Conservation (phyloP, 2,329 filamentous ascomycete species). For the Corynespora cassiicola region DNA sequence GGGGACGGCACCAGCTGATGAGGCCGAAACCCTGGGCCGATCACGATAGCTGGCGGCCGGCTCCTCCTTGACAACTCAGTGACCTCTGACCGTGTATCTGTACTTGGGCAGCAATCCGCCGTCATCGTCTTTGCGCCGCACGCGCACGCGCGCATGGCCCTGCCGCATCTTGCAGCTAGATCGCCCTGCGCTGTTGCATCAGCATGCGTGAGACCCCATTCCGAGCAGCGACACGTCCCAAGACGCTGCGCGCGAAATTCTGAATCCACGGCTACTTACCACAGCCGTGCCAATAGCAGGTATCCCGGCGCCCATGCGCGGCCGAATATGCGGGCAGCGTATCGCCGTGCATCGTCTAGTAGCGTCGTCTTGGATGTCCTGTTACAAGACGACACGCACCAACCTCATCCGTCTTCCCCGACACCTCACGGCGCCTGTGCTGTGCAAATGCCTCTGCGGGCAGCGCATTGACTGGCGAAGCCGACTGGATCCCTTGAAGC, state of each 20-base stretch:
- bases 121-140: too few relatives aligned
- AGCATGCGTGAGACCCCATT: conserved; percentile 34
- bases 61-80: conserved; percentile 9
- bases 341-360: conserved; percentile 27
- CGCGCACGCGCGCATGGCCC: conserved; percentile 7
- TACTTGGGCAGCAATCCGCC: conserved; percentile 32
- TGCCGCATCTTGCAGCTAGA: conserved; percentile 25
- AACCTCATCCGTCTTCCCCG: conserved; percentile 31
- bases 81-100: conserved; percentile 10
- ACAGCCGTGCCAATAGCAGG: conserved; percentile 17
- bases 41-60: conserved; percentile 10
- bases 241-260: conserved; percentile 24
- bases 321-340: conserved; percentile 46
- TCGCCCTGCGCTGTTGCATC: conserved; percentile 27
- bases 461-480: conserved; percentile 30
- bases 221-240: conserved; percentile 37
- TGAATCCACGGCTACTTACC: neutral
- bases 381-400: conserved; percentile 41
- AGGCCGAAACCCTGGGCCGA: conserved; percentile 7
- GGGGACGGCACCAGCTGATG: conserved; percentile 1
- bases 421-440: conserved; percentile 16
- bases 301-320: conserved; percentile 7
- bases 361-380: conserved; percentile 14
- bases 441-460: conserved; percentile 36
- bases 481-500: conserved; percentile 8